Conservation (phyloP, 2,329 filamentous ascomycete species). For the Didymella exigua region DNA sequence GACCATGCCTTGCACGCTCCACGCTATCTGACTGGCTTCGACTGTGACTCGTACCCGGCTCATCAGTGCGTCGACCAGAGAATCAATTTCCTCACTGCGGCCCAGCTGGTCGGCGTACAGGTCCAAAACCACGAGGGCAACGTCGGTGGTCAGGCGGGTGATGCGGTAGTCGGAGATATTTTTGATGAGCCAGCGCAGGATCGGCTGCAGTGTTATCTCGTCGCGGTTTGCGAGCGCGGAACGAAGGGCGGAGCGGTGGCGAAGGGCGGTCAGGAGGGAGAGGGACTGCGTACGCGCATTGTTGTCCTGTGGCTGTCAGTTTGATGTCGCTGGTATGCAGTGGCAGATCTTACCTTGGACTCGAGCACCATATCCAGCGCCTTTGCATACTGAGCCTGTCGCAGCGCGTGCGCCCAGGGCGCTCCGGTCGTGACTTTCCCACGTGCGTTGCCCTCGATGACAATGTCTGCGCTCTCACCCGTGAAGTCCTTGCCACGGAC, state of each 20-base stretch:
- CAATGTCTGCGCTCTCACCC: slow-evolving; percentile 84
- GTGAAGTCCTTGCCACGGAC: slow-evolving; percentile 76
- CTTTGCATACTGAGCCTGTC: slow-evolving; percentile 74
- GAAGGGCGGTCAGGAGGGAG: slow-evolving; percentile 80
- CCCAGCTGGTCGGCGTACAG: slow-evolving; percentile 83
- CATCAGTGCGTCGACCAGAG: slow-evolving; percentile 71
- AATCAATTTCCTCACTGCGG: slow-evolving; percentile 73
- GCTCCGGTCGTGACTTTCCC: slow-evolving; percentile 67
- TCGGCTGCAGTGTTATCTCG: slow-evolving; percentile 78
- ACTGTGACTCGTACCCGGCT: slow-evolving; percentile 75
- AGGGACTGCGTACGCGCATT: slow-evolving; percentile 57
- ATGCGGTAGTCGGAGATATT: slow-evolving; percentile 84
- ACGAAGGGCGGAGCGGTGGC: slow-evolving; percentile 84
- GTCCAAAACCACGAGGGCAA: slow-evolving; percentile 81
- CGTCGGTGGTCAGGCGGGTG: slow-evolving; percentile 79
- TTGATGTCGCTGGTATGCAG: neutral
- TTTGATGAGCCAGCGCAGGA: slow-evolving; percentile 81
- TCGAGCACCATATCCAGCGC: slow-evolving; percentile 80
- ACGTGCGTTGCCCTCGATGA: slow-evolving; percentile 77
- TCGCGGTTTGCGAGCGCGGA: slow-evolving; percentile 81
- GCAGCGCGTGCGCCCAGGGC: slow-evolving; percentile 82
- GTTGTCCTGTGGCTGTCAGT: slow-evolving; percentile 29
- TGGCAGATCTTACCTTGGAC: slow-evolving; percentile 37
- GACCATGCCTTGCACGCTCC: slow-evolving; percentile 84
- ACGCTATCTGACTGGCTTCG: slow-evolving; percentile 82